Percentiles rank a stretch among this genome's conserved stretches.
phyloP scores from a whole-genome alignment of 768 basidiomycete genomes.

The Suillus decipiens region DNA sequence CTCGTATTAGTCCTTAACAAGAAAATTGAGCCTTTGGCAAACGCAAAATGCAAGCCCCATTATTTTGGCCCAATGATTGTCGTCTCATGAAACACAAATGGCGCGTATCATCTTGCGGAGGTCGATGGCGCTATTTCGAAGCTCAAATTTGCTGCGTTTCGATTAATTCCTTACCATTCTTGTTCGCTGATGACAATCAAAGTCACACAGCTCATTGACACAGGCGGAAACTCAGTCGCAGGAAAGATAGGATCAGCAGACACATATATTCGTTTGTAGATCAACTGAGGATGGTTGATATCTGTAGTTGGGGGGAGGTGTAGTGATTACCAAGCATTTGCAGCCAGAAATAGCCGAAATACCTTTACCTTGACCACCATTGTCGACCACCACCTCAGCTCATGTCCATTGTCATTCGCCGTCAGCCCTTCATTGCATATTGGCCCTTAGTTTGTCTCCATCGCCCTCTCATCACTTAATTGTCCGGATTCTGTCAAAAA shows the following conservation, averaged over 20 bases:
- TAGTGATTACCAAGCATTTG: too few relatives aligned
- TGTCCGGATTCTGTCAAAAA: too few relatives aligned
- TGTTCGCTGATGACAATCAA: not conserved
- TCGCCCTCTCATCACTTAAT: too few relatives aligned
- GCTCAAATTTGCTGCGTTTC: not conserved
- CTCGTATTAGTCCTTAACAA: constrained; percentile 6
- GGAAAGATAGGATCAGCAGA: not conserved
- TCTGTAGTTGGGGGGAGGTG: too few relatives aligned
- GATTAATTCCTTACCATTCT: not conserved
- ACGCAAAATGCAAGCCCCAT: constrained; percentile 9
- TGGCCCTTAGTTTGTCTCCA: too few relatives aligned
- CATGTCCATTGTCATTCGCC: too few relatives aligned
- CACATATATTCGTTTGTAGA: too few relatives aligned
- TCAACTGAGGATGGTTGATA: too few relatives aligned
- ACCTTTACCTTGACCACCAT: too few relatives aligned
- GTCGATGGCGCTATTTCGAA: not conserved
- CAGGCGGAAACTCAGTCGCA: not conserved
- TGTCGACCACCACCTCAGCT: too few relatives aligned
- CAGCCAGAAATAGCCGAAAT: too few relatives aligned
- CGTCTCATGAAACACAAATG: not conserved
- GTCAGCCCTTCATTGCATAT: too few relatives aligned
- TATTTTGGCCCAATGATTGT: not conserved
- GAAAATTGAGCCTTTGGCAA: constrained; percentile 11
- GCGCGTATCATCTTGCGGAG: not conserved
- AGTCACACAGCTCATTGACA: constrained; percentile 1